Conservation (phyloP, 805 yeast species). For the Isabelozyma gotoi region DNA sequence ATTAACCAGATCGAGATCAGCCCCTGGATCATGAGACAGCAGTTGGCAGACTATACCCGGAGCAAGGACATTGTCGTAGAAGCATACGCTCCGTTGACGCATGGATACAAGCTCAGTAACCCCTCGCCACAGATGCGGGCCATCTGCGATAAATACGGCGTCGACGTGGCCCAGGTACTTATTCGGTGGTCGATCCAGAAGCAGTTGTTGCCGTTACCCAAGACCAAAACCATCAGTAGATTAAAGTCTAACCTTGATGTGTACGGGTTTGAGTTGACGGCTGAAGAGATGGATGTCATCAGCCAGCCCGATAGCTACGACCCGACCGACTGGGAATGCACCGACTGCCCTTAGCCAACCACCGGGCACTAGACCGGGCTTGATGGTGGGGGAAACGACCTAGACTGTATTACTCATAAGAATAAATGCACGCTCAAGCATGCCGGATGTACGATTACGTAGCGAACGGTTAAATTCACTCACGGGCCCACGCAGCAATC, state of each 20-base stretch:
- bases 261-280: constrained; percentile 23
- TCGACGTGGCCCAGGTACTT: constrained; percentile 45
- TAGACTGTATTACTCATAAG: too few species aligned
- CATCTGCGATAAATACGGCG: constrained; percentile 35
- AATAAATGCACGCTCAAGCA: too few species aligned
- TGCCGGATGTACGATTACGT: too few species aligned
- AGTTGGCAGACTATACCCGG: constrained; percentile 30
- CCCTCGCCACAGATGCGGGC: constrained; percentile 16
- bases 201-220: constrained; percentile 42
- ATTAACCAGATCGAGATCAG: constrained; percentile 51
- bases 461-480: too few species aligned
- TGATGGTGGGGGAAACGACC: too few species aligned
- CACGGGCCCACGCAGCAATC: too few species aligned
- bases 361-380: too few species aligned
- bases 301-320: constrained; percentile 50
- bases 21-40: constrained; percentile 49
- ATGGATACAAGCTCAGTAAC: constrained; percentile 27
- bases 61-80: constrained; percentile 27
- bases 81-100: constrained; percentile 41
- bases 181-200: constrained; percentile 50
- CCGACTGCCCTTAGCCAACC: constrained; percentile 48
- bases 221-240: constrained; percentile 23
- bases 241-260: constrained; percentile 23
- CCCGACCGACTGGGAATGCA: constrained; percentile 78
- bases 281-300: constrained; percentile 20